A percentile compares a stretch with the other conserved stretches of the same genome.
phyloP scores from a whole-genome alignment of 495 filamentous ascomycete genomes.

The Tetracladium marchalianum region DNA sequence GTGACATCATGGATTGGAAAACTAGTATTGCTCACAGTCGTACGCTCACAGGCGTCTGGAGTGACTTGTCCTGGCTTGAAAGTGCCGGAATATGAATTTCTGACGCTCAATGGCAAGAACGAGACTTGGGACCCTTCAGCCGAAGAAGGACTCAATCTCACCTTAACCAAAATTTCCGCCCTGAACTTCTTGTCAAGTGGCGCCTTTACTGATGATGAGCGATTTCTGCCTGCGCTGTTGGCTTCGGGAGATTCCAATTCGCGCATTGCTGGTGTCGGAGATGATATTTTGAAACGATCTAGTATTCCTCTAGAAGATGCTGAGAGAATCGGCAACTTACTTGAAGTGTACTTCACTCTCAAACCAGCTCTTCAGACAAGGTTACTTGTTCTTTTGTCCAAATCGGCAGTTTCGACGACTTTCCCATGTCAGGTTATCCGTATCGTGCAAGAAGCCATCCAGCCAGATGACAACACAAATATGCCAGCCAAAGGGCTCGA shows the following conservation, averaged over 20 bases:
- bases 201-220: conserved; percentile 69
- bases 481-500: conserved; percentile 50
- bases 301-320: conserved; percentile 61
- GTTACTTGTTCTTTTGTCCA: conserved; percentile 63
- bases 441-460: conserved; percentile 58
- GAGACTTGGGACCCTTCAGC: conserved; percentile 58
- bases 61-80: conserved; percentile 58
- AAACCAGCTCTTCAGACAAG: conserved; percentile 64
- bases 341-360: conserved; percentile 60
- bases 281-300: conserved; percentile 75
- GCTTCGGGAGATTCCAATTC: conserved; percentile 76
- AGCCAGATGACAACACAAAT: conserved; percentile 32
- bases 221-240: conserved; percentile 74
- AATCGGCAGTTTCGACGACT: conserved; percentile 56
- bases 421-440: conserved; percentile 54
- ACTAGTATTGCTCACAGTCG: conserved; percentile 58
- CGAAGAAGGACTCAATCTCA: conserved; percentile 53
- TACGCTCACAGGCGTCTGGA: conserved; percentile 20
- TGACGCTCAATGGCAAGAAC: conserved; percentile 53
- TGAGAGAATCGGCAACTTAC: conserved; percentile 51
- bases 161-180: conserved; percentile 55
- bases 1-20: conserved; percentile 71
- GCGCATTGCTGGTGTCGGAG: conserved; percentile 66
- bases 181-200: conserved; percentile 70
- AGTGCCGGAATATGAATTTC: conserved; percentile 60